Percentiles rank a stretch among this genome's conserved stretches.
phyloP scores from a whole-genome alignment of 2,329 filamentous ascomycete genomes.

The Didymella lethalis region DNA sequence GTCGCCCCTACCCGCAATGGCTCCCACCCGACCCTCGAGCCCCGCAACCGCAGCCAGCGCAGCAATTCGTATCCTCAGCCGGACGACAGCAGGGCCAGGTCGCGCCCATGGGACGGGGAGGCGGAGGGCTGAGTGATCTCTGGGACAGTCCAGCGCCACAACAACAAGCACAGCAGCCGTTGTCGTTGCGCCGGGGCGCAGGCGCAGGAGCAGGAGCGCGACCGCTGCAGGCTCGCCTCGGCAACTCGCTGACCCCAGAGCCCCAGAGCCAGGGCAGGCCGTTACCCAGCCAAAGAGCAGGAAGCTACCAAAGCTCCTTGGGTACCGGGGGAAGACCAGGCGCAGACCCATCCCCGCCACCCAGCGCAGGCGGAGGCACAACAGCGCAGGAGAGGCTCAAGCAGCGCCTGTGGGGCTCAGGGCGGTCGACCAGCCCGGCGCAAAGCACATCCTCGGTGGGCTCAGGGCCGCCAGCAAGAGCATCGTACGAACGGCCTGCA shows the following conservation, averaged over 20 bases:
- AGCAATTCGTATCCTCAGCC: slow-evolving; percentile 61
- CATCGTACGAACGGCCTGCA: slow-evolving; percentile 39
- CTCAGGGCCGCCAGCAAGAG: slow-evolving; percentile 30
- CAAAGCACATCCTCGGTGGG: slow-evolving; percentile 38
- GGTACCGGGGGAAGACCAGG: slow-evolving; percentile 49
- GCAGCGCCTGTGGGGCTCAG: slow-evolving; percentile 77
- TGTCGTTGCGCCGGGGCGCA: slow-evolving; percentile 54
- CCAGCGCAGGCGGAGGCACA: slow-evolving; percentile 54
- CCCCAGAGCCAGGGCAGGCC: slow-evolving; percentile 61
- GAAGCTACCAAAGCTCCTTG: slow-evolving; percentile 72
- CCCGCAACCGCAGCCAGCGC: slow-evolving; percentile 58
- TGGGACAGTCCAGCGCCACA: slow-evolving; percentile 60
- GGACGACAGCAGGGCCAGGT: slow-evolving; percentile 44
- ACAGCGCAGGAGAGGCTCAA: slow-evolving; percentile 84
- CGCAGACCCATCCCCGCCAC: slow-evolving; percentile 48
- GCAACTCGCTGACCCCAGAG: slow-evolving; percentile 46
- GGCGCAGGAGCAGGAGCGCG: slow-evolving; percentile 52
- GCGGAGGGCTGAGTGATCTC: slow-evolving; percentile 65
- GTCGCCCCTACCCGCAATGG: slow-evolving; percentile 81
- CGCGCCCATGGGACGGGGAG: slow-evolving; percentile 36
- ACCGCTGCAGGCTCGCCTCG: slow-evolving; percentile 39
- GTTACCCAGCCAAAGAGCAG: slow-evolving; percentile 74
- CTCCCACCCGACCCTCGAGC: slow-evolving; percentile 88
- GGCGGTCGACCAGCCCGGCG: slow-evolving; percentile 65
- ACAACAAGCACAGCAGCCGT: slow-evolving; percentile 50